phyloP scores from a whole-genome alignment of 805 yeast species.

The Metschnikowia picachoensis region DNA sequence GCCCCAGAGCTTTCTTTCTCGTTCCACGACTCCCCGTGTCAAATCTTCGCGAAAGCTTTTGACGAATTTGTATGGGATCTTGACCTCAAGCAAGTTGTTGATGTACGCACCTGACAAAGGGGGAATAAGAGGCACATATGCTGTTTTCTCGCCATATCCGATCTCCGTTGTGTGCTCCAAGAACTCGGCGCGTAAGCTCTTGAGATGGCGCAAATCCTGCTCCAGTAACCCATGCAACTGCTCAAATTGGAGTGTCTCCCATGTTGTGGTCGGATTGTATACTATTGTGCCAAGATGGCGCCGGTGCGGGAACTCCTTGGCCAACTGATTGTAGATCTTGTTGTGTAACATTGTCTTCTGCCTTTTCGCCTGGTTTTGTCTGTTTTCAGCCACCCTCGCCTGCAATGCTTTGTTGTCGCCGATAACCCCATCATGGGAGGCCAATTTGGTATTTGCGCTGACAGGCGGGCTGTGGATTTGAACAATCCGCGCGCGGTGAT shows the following conservation, averaged over 20 bases:
- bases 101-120: constrained; percentile 38
- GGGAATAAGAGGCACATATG: constrained; percentile 37
- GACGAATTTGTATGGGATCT: constrained; percentile 47
- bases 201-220: constrained; percentile 27
- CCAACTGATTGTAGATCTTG: constrained; percentile 16
- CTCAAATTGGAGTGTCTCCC: constrained; percentile 34
- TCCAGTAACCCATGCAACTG: constrained; percentile 19
- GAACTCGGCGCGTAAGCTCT: constrained; percentile 19
- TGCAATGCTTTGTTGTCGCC: no score
- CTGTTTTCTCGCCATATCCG: constrained; percentile 16
- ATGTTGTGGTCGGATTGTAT: constrained; percentile 56
- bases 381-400: no score
- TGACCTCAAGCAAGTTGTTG: constrained; percentile 49
- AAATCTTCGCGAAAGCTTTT: constrained; percentile 24
- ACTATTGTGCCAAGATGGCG: constrained; percentile 31
- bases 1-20: constrained; percentile 71
- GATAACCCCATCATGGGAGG: no score
- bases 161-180: constrained; percentile 8
- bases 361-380: neutral
- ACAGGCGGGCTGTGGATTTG: neutral
- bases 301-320: constrained; percentile 28
- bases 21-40: constrained; percentile 27
- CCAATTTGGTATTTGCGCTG: no score
- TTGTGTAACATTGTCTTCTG: constrained; percentile 14
- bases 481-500: constrained; percentile 5